Evolutionary conservation across 257 asterid species (phyloP), one percentile per base, ranked within the genome.

Genomic region (Solanum piurae): DNA sequence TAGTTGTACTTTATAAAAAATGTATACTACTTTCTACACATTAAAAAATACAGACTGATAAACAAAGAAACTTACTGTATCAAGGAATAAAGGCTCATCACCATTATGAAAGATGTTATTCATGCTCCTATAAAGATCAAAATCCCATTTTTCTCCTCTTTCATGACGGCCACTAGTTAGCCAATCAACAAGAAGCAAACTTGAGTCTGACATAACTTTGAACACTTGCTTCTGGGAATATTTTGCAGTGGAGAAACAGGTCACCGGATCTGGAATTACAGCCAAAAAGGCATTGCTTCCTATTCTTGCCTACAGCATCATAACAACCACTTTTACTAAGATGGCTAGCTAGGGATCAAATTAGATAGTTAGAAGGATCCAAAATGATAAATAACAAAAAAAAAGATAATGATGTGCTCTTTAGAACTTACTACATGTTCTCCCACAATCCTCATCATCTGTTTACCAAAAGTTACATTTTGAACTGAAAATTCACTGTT

Each of bases 111-210:
- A 89, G 66, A 95, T 92, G 90, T 91, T 93, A 90, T 97, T 97
- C 79, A 93, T 91, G 93, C 98, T 97, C 95, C 93, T 94, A 88
- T 94, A 97, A 66, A 88, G 91, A 60, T 94, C 91, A 90, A 97
- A 96, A 4, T 90, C 97, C 99, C 99, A 97, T 89, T 92, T 96
- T 64, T 97, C 99, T 76, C 99, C 99, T 38, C 93, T 92, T 88
- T 95, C 95, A 88, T 93, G 96, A 34, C 99, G 99, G 60, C 99
- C 99, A 72, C 99, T 96, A 11, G 98, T 97, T 88, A 96, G 93
- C 99, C 99, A 97, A 90, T 97, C 99, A 66, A 97, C 98, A 33
- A 96, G 75, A 42, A 97, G 94, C 95, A 97, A 91, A 92, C 91
- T 96, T 9, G 99, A 97, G 40, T 91, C 92, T 16, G 94, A 86